Base-by-base conservation (phyloP, 257 asterid genomes). In the Leonotis leonurus region DNA sequence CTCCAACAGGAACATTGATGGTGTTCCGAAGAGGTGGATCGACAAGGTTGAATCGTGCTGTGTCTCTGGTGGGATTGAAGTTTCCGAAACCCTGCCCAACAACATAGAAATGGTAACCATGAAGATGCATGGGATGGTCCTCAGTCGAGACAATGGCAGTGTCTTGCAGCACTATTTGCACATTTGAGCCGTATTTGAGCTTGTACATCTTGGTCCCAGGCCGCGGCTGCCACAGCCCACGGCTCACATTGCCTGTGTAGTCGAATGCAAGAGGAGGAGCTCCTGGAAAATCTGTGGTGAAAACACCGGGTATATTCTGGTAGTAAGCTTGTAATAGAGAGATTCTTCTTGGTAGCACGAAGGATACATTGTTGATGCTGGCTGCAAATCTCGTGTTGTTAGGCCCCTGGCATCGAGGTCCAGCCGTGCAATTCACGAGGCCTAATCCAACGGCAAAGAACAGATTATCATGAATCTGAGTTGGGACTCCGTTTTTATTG, bases 21-120 rank as follows among this genome's bases (percentile, higher is more conserved):
- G 94, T 85, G 58, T 85, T 83, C 1, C 94, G 46, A 32, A 78
- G 12, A 0, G 87, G 88, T 1, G 94, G 94, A 44, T 85, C 87
- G 30, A 76, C 30, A 12, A 85, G 84, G 77, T 85, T 85, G 71
- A 85, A 85, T 29, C 76, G 39, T 3, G 75, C 64, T 0, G 81
- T 39, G 52, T 85, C 90, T 12, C 68, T 70, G 0, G 2, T 45
- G 1, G 85, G 80, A 65, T 82, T 78, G 69, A 78, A 85, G 73
- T 85, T 85, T 9, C 90, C 94, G 17, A 82, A 83, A 2, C 90
- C 94, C 33, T 85, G 87, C 11, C 79, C 90, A 22, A 85, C 83
- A 2, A 85, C 85, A 25, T 71, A 80, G 78, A 85, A 85, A 66
- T 85, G 84, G 67, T 80, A 85, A 4, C 90, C 90, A 11, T 85